Conservation (phyloP, 148 eudicot genomes). For the Rhododendron ovatum region DNA sequence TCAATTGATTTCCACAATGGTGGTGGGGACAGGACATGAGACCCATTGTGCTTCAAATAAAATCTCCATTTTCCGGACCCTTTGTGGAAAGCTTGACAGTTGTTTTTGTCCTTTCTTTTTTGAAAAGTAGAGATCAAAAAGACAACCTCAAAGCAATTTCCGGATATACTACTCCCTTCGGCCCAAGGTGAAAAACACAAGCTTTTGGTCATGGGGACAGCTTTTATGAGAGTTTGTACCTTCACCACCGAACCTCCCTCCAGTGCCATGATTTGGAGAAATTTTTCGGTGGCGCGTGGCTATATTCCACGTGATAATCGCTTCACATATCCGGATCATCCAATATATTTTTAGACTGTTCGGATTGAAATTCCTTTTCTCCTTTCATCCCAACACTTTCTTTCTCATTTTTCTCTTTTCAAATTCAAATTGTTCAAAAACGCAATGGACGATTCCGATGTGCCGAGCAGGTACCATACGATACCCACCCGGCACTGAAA, state of each 20-base stretch:
- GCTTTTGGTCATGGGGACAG: too few relatives aligned
- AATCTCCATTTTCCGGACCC: neutral
- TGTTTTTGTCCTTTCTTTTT: neutral
- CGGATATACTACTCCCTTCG: neutral
- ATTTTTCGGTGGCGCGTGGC: too few relatives aligned
- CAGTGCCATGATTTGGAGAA: neutral
- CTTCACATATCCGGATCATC: accelerated
- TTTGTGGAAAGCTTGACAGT: neutral
- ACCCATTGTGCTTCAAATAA: neutral
- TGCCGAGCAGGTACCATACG: accelerated
- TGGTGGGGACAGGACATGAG: neutral
- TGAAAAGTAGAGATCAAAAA: neutral
- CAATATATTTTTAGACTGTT: too few relatives aligned
- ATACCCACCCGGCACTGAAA: too few relatives aligned
- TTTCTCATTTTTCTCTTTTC: too few relatives aligned
- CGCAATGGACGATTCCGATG: too few relatives aligned
- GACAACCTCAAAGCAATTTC: neutral
- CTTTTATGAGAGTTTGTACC: neutral
- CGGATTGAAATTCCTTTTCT: too few relatives aligned
- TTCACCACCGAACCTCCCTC: neutral
- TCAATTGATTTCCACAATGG: neutral
- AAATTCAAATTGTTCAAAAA: too few relatives aligned
- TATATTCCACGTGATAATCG: too few relatives aligned
- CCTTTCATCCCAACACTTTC: too few relatives aligned
- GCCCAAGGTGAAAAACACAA: too few relatives aligned